Base-by-base conservation (phyloP, 768 basidiomycete genomes). In the Pholiota microspora region DNA sequence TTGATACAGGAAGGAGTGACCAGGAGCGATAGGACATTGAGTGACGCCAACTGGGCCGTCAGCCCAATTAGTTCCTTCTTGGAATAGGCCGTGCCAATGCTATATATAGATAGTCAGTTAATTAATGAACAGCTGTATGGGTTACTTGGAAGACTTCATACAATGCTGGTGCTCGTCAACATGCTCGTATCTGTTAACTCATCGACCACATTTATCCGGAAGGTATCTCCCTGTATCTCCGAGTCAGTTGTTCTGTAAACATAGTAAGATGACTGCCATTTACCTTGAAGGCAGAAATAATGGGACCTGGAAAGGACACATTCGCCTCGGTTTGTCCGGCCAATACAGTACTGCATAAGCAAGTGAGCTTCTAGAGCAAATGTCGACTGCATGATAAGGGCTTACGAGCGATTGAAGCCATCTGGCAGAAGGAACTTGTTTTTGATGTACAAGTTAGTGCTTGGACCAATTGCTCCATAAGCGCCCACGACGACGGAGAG, bases 361-460 rank as follows among this genome's bases (percentile, higher is more conserved):
- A 27, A 28, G 24, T n/a, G 18, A 9, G n/a, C n/a, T n/a, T n/a
- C n/a, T n/a, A n/a, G n/a, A n/a, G n/a, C n/a, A n/a, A n/a, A n/a
- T n/a, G n/a, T n/a, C n/a, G n/a, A n/a, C n/a, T n/a, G n/a, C n/a
- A n/a, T n/a, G n/a, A n/a, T n/a, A 31, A 31, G 29, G 6, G 54
- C 64, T 10, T 48, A 63, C 58, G 57, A 54, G 13, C 80, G 69
- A 64, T 44, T 59, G 57, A 74, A 81, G 24, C 82, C 82, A 67
- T 83, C 83, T 0, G 82, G 83, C 10, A 73, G 62, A 50, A 83
- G 77, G 12, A 65, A 54, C 49, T 69, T 70, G 64, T 83, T 82
- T 4, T 64, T 62, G 34, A 82, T 69, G 46, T 69, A 62, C 9
- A 82, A 56, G 36, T 75, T 63, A 13, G 69, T 63, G 34, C 35